These are phyloP conservation scores for Eucalyptus cladocalyx DNA, from an alignment of 345 rosid species.

Conservation along the genomic window DNA sequence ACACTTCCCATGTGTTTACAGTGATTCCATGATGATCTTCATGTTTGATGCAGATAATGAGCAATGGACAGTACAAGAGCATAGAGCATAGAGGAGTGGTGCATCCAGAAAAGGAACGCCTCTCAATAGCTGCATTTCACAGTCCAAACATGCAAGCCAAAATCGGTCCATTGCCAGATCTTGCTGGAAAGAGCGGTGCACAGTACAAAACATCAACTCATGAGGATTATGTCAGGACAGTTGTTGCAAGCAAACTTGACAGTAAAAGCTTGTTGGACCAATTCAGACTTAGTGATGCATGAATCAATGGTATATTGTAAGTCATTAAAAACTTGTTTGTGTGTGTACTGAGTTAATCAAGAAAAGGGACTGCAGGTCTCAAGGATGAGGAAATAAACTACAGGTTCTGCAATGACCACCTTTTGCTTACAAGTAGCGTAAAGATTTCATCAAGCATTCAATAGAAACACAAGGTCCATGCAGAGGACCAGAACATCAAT, in stretches of 20 bases:
- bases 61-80: constrained; percentile 18
- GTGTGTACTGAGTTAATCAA: not conserved
- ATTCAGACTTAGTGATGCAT: not conserved
- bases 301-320: not conserved
- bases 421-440: not conserved
- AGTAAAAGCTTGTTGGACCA: constrained; percentile 10
- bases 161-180: constrained; percentile 17
- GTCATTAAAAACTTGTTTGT: not conserved
- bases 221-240: not conserved
- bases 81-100: constrained; percentile 35
- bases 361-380: not conserved
- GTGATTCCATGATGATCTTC: not conserved
- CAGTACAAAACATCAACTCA: constrained; percentile 1
- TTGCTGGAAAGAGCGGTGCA: not conserved
- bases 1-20: not conserved
- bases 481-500: not conserved
- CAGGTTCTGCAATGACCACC: not conserved
- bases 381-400: not conserved
- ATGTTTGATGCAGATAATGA: constrained; percentile 1
- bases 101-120: constrained; percentile 13
- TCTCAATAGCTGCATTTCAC: constrained; percentile 23
- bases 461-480: not conserved
- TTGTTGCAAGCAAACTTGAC: constrained; percentile 10
- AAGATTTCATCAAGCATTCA: not conserved
- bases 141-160: not conserved